A percentile compares a stretch with the other conserved stretches of the same genome.
phyloP scores from a whole-genome alignment of 1,284 basidiomycete genomes.

The Fomitopsis palustris region DNA sequence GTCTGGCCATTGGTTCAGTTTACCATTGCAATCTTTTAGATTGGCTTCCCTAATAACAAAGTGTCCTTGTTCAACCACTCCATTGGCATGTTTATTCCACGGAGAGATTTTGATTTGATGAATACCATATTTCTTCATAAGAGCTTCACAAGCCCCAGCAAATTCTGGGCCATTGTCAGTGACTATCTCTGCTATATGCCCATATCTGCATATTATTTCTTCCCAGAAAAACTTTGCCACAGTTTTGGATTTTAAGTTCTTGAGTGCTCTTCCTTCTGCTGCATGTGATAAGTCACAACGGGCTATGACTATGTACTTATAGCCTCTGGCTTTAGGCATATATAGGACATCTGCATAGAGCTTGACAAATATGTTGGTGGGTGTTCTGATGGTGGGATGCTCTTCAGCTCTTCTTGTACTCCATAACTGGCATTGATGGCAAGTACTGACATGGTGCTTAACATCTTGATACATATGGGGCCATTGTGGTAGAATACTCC shows the following conservation, averaged over 20 bases:
- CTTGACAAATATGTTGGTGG: slow-evolving; percentile 30
- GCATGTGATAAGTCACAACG: slow-evolving; percentile 14
- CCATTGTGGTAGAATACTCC: slow-evolving; percentile 13
- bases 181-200: slow-evolving; percentile 17
- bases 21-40: slow-evolving; percentile 31
- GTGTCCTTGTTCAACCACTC: slow-evolving; percentile 35
- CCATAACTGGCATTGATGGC: slow-evolving; percentile 33
- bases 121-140: slow-evolving; percentile 32
- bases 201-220: slow-evolving; percentile 22
- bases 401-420: slow-evolving; percentile 23
- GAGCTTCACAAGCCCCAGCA: slow-evolving; percentile 27
- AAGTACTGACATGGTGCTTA: slow-evolving; percentile 25
- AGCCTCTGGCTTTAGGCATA: slow-evolving; percentile 1
- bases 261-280: slow-evolving; percentile 18
- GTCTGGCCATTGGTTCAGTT: slow-evolving; percentile 28
- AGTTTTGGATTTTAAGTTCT: not conserved
- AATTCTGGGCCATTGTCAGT: slow-evolving; percentile 26
- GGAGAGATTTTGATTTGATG: slow-evolving; percentile 36
- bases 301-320: not conserved
- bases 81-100: slow-evolving; percentile 42
- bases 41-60: slow-evolving; percentile 31
- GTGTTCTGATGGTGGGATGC: slow-evolving; percentile 28
- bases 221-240: slow-evolving; percentile 24
- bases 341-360: slow-evolving; percentile 31
- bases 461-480: slow-evolving; percentile 16